Evolutionary conservation across 495 filamentous ascomycete species (phyloP).

Genomic region (Parathielavia hyrcaniae): DNA sequence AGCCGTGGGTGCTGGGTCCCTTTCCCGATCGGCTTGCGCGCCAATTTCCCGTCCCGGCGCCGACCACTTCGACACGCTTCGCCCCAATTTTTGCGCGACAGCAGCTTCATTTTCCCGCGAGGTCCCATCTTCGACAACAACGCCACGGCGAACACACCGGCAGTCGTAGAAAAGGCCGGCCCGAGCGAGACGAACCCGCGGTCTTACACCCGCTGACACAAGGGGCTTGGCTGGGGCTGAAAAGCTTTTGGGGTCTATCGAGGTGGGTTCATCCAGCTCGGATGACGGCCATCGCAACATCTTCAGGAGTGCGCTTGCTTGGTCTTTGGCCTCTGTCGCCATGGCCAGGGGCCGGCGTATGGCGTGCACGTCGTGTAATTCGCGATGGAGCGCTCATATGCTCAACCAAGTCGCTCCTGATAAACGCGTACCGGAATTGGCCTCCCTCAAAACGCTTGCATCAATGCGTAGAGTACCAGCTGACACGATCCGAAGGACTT

Average conservation of each 20-base stretch:
- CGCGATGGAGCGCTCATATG: background rate
- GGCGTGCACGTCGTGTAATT: background rate
- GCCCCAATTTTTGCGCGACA: conserved; percentile 20
- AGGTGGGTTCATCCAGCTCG: conserved; percentile 17
- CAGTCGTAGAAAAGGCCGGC: conserved; percentile 14
- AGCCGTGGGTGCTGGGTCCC: conserved; percentile 25
- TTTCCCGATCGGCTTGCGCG: conserved; percentile 27
- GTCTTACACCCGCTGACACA: conserved; percentile 22
- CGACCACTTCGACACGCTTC: conserved; percentile 19
- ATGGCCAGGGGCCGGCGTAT: background rate
- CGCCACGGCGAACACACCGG: conserved; percentile 6
- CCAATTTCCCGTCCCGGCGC: conserved; percentile 29
- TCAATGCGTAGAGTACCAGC: background rate
- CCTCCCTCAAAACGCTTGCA: background rate
- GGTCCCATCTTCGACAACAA: conserved; percentile 13
- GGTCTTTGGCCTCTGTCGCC: background rate
- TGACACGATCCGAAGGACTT: background rate
- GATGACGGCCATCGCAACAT: background rate
- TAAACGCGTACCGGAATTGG: background rate
- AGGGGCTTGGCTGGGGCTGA: conserved; percentile 26
- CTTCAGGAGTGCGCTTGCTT: background rate
- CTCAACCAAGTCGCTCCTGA: background rate
- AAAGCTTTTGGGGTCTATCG: conserved; percentile 15
- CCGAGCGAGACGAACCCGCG: conserved; percentile 21
- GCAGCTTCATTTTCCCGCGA: conserved; percentile 8